Base-by-base conservation (phyloP, 23 red algal species). In the Gracilaria caudata region DNA sequence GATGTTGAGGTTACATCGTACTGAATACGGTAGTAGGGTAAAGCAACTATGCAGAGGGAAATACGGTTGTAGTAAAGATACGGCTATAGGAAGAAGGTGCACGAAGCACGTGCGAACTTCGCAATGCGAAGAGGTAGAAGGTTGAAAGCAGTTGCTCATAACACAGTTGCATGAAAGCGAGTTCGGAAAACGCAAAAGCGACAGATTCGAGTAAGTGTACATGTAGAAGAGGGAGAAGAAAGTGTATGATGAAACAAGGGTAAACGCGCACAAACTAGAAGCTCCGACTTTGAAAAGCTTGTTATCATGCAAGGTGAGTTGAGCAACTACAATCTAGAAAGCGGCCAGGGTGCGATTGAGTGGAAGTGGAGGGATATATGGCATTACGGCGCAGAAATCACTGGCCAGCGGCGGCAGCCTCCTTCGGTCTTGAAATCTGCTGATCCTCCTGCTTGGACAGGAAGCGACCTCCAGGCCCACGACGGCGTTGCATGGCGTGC, bases 401-500 rank as follows among this genome's bases (percentile, higher is more conserved):
- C 82, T 86, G 82, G 17, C 82, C 82, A 30, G 68, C 82, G 32
- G 82, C 82, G 20, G 68, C 64, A 45, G 82, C 49, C 57, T 86
- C 82, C 65, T 86, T 86, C 11, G 49, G 40, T 63, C 79, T 63
- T 56, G 63, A 55, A 36, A 80, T 89, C 53, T 78, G 51, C 55
- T 90, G 78, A 51, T 51, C 64, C 64, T 96, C 86, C 54, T 85
- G 80, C 71, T 91, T 91, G 34, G 72, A 81, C 20, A 96, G 65
- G 57, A 96, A 96, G 61, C 94, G 88, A 20, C 94, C 94, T 9
- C 94, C 94, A 0, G 83, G 83, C 13, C 94, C 94, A 35, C 94
- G 81, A 34, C 83, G 74, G 37, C 94, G 53, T 73, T 90, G 79
- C 87, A 87, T 90, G 43, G 94, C 94, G 70, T 96, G 94, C 83